Percentiles rank a stretch among this genome's conserved stretches.
Evolutionary conservation across 2,329 filamentous ascomycete species (phyloP).

Genomic region (Thielaviopsis ethacetica): DNA sequence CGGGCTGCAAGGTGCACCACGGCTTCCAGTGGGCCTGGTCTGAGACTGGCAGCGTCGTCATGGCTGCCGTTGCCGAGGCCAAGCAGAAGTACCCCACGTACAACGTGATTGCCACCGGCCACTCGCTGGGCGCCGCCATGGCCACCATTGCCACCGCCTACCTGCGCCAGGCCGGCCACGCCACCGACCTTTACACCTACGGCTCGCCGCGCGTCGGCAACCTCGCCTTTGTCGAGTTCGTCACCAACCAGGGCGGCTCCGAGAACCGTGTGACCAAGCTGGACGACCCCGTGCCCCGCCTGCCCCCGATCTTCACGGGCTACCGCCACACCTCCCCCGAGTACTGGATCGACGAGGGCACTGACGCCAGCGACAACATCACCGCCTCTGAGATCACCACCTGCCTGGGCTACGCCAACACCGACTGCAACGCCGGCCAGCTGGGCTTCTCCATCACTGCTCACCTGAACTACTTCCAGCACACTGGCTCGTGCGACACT

Average conservation of each 20-base stretch:
- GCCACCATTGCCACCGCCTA: constrained; percentile 42
- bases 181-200: constrained; percentile 41
- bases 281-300: constrained; percentile 49
- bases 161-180: constrained; percentile 31
- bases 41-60: constrained; percentile 29
- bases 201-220: constrained; percentile 52
- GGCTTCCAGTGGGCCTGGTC: constrained; percentile 46
- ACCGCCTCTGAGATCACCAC: constrained; percentile 24
- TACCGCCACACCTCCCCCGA: constrained; percentile 55
- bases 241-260: constrained; percentile 33
- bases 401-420: constrained; percentile 32
- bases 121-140: constrained; percentile 52
- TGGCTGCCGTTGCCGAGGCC: constrained; percentile 28
- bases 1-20: constrained; percentile 33
- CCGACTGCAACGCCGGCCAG: constrained; percentile 34
- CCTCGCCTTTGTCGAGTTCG: constrained; percentile 32
- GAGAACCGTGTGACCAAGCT: constrained; percentile 51
- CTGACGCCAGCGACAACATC: constrained; percentile 21
- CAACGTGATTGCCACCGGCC: constrained; percentile 43
- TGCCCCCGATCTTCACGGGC: constrained; percentile 43
- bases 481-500: constrained; percentile 24
- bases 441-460: constrained; percentile 26
- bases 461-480: constrained; percentile 33
- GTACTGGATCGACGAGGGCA: constrained; percentile 39
- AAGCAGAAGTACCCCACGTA: constrained; percentile 31